Evolutionary conservation across 2,329 filamentous ascomycete genomes (phyloP).

Genomic region (Septoria linicola): DNA sequence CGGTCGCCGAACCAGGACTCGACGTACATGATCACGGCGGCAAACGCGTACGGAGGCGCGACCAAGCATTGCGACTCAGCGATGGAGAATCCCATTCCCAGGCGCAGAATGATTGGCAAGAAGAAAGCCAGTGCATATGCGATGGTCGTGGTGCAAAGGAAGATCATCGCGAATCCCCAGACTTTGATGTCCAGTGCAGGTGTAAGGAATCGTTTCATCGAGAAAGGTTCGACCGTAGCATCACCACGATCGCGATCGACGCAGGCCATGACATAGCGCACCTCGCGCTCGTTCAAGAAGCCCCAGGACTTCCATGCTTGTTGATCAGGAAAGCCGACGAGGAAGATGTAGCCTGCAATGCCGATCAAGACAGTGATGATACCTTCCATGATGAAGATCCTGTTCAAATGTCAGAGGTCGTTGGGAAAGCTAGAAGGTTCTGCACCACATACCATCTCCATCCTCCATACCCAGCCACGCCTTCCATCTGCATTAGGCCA

Average conservation of each 20-base stretch:
- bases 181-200: slow-evolving; percentile 50
- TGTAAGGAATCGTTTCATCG: slow-evolving; percentile 41
- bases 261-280: slow-evolving; percentile 11
- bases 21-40: slow-evolving; percentile 60
- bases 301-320: slow-evolving; percentile 1
- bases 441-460: slow-evolving; percentile 35
- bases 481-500: slow-evolving; percentile 46
- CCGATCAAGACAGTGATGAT: slow-evolving; percentile 12
- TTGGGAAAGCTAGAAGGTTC: slow-evolving; percentile 20
- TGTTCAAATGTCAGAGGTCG: background rate
- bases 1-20: slow-evolving; percentile 44
- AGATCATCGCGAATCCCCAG: slow-evolving; percentile 54
- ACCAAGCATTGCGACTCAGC: slow-evolving; percentile 67
- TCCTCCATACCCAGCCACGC: slow-evolving; percentile 14
- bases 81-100: slow-evolving; percentile 63
- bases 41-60: slow-evolving; percentile 66
- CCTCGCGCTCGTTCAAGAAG: slow-evolving; percentile 14
- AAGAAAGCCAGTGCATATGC: slow-evolving; percentile 76
- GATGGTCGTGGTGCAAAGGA: slow-evolving; percentile 47
- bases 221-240: slow-evolving; percentile 38
- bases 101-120: slow-evolving; percentile 68
- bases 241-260: slow-evolving; percentile 15
- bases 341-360: slow-evolving; percentile 8
- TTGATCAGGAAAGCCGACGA: slow-evolving; percentile 18
- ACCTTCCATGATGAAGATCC: slow-evolving; percentile 22